These are phyloP conservation scores for Tulasnella sp. DNA, from an alignment of 768 basidiomycete species.

Conservation along the genomic window DNA sequence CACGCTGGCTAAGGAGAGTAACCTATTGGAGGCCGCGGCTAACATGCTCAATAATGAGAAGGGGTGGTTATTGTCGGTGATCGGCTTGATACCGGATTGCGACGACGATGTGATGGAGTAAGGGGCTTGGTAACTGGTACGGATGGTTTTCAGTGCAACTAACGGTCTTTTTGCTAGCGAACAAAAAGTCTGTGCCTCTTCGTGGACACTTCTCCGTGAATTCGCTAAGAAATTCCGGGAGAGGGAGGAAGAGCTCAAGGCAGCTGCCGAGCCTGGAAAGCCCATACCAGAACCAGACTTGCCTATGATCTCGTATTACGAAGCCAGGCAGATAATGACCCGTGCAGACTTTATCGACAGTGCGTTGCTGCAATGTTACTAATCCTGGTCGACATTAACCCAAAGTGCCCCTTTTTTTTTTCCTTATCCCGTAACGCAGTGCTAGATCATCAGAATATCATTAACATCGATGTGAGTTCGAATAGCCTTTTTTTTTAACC, in stretches of 20 bases:
- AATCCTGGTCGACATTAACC: too few relatives aligned
- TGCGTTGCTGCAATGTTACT: constrained; percentile 32
- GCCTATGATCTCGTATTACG: constrained; percentile 59
- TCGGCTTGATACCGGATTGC: constrained; percentile 71
- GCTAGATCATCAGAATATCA: constrained; percentile 61
- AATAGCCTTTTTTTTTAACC: not conserved
- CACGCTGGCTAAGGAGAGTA: constrained; percentile 50
- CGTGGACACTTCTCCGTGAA: constrained; percentile 9
- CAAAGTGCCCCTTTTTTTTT: not conserved
- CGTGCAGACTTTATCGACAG: constrained; percentile 75
- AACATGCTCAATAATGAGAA: constrained; percentile 64
- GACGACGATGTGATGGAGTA: constrained; percentile 75
- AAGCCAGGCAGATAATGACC: constrained; percentile 75
- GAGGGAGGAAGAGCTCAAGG: not conserved
- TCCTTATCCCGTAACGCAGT: constrained; percentile 32
- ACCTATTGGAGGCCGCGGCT: constrained; percentile 58
- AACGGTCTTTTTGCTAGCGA: not conserved
- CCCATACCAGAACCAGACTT: constrained; percentile 26
- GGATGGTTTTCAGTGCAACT: not conserved
- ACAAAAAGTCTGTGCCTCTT: constrained; percentile 8
- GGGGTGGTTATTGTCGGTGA: constrained; percentile 68
- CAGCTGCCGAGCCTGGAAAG: not conserved
- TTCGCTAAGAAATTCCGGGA: not conserved
- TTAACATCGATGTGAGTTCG: constrained; percentile 64
- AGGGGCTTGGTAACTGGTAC: not conserved